Base-by-base conservation (phyloP, 2,329 filamentous ascomycete species). In the Exophiala mesophila region DNA sequence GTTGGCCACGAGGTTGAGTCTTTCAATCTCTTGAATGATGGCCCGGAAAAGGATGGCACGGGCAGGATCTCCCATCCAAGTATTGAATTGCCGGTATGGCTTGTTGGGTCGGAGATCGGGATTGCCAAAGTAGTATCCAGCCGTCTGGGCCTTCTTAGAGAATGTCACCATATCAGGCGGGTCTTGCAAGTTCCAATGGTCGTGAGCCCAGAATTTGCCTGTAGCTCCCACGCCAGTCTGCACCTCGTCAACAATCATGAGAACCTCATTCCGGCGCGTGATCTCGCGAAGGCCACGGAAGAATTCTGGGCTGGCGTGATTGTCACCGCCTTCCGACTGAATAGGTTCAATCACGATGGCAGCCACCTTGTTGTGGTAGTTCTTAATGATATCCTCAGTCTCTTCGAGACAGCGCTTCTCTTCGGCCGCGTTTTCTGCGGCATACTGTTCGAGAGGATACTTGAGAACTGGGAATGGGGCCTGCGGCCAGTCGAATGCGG, bases 41-140 rank as follows among this genome's bases (percentile, higher is more conserved):
- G 80, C 83, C 51, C 85, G 80, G 82, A 94, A 94, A 53, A 95
- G 76, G 47, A 95, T 71, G 12, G 85, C 87, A 46, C 87, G 82
- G 10, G 84, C 82, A 10, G 88, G 88, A 69, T 95, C 88, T 58
- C 88, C 88, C 83, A 95, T 94, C 88, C 88, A 95, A 36, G 88
- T 95, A 74, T 95, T 95, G 76, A 95, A 95, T 69, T 95, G 88
- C 49, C 88, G 82, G 74, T 94, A 95, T 4, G 89, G 85, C 76
- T 89, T 89, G 73, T 94, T 94, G 50, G 88, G 88, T 10, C 86
- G 76, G 55, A 95, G 75, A 30, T 79, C 80, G 7, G 79, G 76
- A 73, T 92, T 83, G 47, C 83, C 83, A 62, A 82, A 95, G 74
- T 92, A 95, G 76, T 90, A 95, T 23, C 88, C 88, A 5, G 89